Conservation (phyloP, 257 asterid genomes). For the Agastache rugosa region DNA sequence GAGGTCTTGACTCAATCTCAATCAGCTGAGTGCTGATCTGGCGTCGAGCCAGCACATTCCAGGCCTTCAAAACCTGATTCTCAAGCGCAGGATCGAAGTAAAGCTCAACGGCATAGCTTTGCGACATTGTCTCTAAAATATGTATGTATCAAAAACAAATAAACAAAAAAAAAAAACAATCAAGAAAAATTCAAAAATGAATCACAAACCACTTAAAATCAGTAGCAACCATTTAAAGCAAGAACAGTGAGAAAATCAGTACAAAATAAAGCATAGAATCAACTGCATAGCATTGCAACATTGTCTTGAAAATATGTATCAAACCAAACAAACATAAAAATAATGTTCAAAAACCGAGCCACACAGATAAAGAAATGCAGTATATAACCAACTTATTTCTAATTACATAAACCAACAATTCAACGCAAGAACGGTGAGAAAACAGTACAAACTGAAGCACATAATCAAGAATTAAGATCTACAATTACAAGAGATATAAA, state of each 20-base stretch:
- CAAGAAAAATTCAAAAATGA: not conserved
- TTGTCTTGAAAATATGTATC: slow-evolving; percentile 45
- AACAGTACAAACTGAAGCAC: not conserved
- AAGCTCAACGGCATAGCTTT: slow-evolving; percentile 86
- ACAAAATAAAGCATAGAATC: slow-evolving; percentile 35
- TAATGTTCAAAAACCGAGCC: not conserved
- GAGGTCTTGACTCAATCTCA: slow-evolving; percentile 89
- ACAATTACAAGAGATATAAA: not conserved
- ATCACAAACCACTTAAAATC: not conserved
- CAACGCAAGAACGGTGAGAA: not conserved
- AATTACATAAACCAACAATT: not conserved
- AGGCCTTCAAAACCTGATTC: slow-evolving; percentile 71
- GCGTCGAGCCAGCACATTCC: slow-evolving; percentile 90
- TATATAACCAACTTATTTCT: not conserved
- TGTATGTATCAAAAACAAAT: not conserved
- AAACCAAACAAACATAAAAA: not conserved
- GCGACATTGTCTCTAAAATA: slow-evolving; percentile 68
- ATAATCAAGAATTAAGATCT: slow-evolving; percentile 30
- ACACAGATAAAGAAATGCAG: not conserved
- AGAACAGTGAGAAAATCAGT: not conserved
- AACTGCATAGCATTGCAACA: slow-evolving; percentile 81
- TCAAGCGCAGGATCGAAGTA: slow-evolving; percentile 96
- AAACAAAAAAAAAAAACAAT: not conserved
- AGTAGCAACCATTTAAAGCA: not conserved
- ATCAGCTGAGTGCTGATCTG: slow-evolving; percentile 86